Conservation (phyloP, 2,329 filamentous ascomycete species). For the Lachnellula arida region DNA sequence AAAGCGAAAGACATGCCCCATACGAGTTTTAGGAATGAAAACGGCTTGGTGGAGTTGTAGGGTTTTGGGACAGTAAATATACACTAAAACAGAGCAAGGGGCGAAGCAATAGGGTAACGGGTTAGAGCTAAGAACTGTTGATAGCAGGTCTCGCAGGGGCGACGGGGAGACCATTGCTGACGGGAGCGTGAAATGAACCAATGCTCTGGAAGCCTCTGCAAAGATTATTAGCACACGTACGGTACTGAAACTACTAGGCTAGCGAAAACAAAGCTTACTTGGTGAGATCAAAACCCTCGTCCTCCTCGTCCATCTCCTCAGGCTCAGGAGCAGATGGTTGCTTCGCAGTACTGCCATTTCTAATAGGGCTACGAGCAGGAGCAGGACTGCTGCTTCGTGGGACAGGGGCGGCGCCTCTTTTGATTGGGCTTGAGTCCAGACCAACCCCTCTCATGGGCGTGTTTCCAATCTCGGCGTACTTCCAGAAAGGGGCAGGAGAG, state of each 20-base stretch:
- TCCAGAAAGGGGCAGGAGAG: conserved; percentile 84
- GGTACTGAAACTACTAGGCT: too few relatives aligned
- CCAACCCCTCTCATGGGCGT: conserved; percentile 55
- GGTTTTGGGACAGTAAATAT: neutral
- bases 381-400: conserved; percentile 51
- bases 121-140: neutral
- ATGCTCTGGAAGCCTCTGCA: conserved; percentile 58
- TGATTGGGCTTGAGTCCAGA: conserved; percentile 58
- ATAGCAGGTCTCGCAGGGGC: neutral
- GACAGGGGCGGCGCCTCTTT: conserved; percentile 36
- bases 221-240: conserved; percentile 26
- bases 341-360: conserved; percentile 17
- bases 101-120: neutral
- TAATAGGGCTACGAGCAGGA: conserved; percentile 26
- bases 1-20: neutral
- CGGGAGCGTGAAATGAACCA: conserved; percentile 50
- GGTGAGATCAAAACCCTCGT: conserved; percentile 30
- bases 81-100: neutral
- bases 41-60: too few relatives aligned
- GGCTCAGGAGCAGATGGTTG: conserved; percentile 13
- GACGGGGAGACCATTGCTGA: conserved; percentile 16
- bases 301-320: conserved; percentile 28
- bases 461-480: conserved; percentile 71
- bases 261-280: conserved; percentile 18
- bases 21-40: neutral